Evolutionary conservation across 495 filamentous ascomycete species (phyloP), one percentile per base, ranked within the genome.

Genomic region (Glarea lozoyensis): DNA sequence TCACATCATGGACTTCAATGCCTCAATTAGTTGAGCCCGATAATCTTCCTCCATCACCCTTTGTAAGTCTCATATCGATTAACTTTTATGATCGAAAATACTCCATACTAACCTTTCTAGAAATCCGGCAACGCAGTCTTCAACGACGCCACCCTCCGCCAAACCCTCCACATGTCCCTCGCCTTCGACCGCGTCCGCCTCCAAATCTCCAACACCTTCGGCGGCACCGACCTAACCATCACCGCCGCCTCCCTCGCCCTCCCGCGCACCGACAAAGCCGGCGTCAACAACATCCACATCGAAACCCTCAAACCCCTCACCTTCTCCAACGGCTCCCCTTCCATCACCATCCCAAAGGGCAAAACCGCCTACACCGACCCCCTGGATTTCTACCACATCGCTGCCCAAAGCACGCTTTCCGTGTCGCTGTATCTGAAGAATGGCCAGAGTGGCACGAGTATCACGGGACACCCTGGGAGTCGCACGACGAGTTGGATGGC

Each of bases 131-230:
- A 32, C 72, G 73, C 50, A 18, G 33, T 40, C 10, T 17, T 40
- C 29, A 23, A 20, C 24, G 75, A 80, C 42, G 67, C 76, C 15
- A 83, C 81, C 2, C 62, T 84, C 37, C 76, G 81, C 6, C 79
- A 84, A 54, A 86, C 80, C 0, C 53, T 84, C 2, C 72, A 76
- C 35, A 52, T 81, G 22, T 72, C 75, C 3, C 62, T 81, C 16
- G 68, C 64, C 2, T 62, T 69, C 10, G 53, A 69, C 16, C 67
- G 68, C 17, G 63, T 84, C 37, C 75, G 80, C 18, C 52, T 86
- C 23, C 76, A 77, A 40, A 64, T 85, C 35, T 80, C 75, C 42
- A 86, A 86, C 59, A 70, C 75, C 4, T 84, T 85, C 40, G 81
- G 81, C 7, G 56, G 60, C 10, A 72, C 66, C 35, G 67, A 77